Base-by-base conservation (phyloP, 495 filamentous ascomycete genomes). In the Achaetomiella virescens region DNA sequence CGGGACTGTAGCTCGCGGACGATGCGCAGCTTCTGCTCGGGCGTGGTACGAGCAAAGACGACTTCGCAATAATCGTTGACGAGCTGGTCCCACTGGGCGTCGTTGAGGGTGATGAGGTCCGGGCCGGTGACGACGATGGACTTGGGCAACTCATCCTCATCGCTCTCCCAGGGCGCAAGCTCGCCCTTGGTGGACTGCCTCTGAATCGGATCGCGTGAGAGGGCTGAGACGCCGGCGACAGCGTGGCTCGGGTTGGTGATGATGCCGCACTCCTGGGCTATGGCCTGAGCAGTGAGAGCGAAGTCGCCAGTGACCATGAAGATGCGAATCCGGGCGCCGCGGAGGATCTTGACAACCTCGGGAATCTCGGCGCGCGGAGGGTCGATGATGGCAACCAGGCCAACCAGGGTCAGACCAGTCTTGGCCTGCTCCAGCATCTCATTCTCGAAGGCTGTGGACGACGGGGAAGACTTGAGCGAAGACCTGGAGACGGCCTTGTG, bases 241-340 rank as follows among this genome's bases (percentile, higher is more conserved):
- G 58, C 43, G 41, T 57, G 38, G 10, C 61, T 52, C 11, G 65
- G 70, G 58, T 65, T 73, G 22, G 76, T 83, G 58, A 84, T 77
- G 64, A 89, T 89, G 12, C 84, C 84, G 58, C 82, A 83, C 20
- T 86, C 78, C 3, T 72, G 67, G 6, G 85, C 85, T 55, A 90
- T 88, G 3, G 85, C 83, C 57, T 80, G 75, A 0, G 85, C 86
- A 2, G 87, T 90, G 20, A 86, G 73, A 11, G 82, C 81, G 59
- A 84, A 86, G 63, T 91, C 86, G 31, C 87, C 86, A 22, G 86
- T 90, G n/a, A 84, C 66, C 85, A 87, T 88, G 58, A 85, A 83
- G 29, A 87, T 76, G 18, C 80, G 72, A 38, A 87, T 84, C 9
- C 81, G 80, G 9, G 85, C 84, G 1, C 78, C 73, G 37, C 83